Evolutionary conservation across 441 rosid species (phyloP).

Genomic region (Pelargonium fulgidum): DNA sequence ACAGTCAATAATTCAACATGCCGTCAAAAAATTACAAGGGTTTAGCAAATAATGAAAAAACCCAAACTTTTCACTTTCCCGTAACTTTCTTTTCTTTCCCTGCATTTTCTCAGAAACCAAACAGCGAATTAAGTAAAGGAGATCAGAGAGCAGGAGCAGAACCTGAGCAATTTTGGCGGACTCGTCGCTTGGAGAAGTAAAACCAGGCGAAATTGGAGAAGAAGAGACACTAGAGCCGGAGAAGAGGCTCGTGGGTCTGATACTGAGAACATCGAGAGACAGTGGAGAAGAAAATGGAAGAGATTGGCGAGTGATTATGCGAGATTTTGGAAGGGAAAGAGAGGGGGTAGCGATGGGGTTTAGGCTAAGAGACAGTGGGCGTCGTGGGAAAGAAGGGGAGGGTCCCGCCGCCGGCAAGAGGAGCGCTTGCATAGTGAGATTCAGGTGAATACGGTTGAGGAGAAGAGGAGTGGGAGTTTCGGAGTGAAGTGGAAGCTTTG

Average conservation of each 20-base stretch:
- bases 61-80: neutral
- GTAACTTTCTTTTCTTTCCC: neutral
- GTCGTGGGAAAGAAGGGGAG: neutral
- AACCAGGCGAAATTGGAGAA: neutral
- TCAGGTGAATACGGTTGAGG: neutral
- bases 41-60: neutral
- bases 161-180: constrained; percentile 10
- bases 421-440: constrained; percentile 1
- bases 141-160: neutral
- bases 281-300: constrained; percentile 7
- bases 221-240: neutral
- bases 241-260: neutral
- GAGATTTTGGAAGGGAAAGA: neutral
- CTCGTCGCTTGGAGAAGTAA: constrained; percentile 7
- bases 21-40: neutral
- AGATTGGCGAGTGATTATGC: constrained; percentile 2
- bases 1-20: too few species aligned
- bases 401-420: constrained; percentile 6
- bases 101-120: constrained; percentile 8
- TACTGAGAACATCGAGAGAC: neutral
- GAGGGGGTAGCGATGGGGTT: neutral
- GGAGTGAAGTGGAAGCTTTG: too few species aligned
- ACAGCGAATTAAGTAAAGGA: neutral
- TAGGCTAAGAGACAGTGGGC: neutral
- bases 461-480: too few species aligned